Conservation (phyloP, 1,284 basidiomycete species). For the Pseudozyma sp. region DNA sequence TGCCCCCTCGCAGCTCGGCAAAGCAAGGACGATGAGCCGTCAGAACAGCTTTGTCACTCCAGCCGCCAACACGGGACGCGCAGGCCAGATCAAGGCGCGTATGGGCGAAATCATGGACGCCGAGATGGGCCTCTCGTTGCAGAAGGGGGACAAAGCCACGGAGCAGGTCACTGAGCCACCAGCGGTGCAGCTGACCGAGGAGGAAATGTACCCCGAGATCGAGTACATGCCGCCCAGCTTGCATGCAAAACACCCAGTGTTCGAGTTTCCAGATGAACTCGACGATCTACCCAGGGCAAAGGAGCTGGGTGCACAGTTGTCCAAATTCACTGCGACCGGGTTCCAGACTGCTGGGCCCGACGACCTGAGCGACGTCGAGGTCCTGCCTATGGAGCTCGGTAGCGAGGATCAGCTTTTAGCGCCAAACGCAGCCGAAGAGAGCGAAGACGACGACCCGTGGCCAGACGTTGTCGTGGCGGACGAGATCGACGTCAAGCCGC, state of each 20-base stretch:
- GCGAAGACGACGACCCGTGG: slow-evolving; percentile 46
- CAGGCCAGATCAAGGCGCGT: slow-evolving; percentile 60
- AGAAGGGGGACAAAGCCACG: slow-evolving; percentile 28
- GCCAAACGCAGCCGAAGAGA: not conserved
- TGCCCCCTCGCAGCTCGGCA: slow-evolving; percentile 22
- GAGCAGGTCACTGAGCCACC: slow-evolving; percentile 23
- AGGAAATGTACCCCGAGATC: slow-evolving; percentile 62
- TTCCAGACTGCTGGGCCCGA: slow-evolving; percentile 18
- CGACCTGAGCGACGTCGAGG: slow-evolving; percentile 30
- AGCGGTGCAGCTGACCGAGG: slow-evolving; percentile 46
- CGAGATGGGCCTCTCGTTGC: slow-evolving; percentile 40
- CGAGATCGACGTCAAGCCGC: not conserved
- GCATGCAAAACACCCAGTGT: slow-evolving; percentile 39
- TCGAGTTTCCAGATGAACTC: slow-evolving; percentile 52
- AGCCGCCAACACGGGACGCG: slow-evolving; percentile 58
- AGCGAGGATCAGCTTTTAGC: slow-evolving; percentile 10
- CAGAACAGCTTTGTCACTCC: slow-evolving; percentile 59
- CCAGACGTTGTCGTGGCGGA: slow-evolving; percentile 30
- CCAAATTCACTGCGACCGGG: slow-evolving; percentile 18
- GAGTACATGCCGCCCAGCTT: slow-evolving; percentile 55
- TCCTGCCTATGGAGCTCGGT: slow-evolving; percentile 14
- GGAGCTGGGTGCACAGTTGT: slow-evolving; percentile 40
- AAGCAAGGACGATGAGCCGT: slow-evolving; percentile 30
- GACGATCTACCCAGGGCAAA: slow-evolving; percentile 54
- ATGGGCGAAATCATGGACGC: slow-evolving; percentile 60